Base-by-base conservation (phyloP, 352 stramenopile genomes). In the Phytophthora fragariae region DNA sequence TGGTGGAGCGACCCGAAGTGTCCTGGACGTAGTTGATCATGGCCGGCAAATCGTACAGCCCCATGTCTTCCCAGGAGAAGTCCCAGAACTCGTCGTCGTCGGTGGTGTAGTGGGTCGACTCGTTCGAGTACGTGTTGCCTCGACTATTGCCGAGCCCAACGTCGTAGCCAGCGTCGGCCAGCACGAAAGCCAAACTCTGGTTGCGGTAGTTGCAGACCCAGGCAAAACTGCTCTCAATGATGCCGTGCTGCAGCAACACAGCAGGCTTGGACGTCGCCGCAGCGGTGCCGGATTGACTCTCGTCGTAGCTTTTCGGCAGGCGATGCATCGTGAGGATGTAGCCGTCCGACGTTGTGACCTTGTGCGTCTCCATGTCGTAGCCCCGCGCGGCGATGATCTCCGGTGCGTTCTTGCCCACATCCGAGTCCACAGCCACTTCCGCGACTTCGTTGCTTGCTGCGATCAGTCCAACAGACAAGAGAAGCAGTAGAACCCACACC, bases 71-170 rank as follows among this genome's bases (percentile, higher is more conserved):
- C 80, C 78, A 90, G 2, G 65, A 75, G 47, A 88, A 88, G 21
- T 90, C 71, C 80, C 82, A 86, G 68, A 85, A 88, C 55, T 68
- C 65, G 10, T 72, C 56, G 53, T 85, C 73, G 17, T 59, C 59
- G 8, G 57, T 73, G 17, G 75, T 68, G 61, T 84, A 82, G 62
- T 83, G 62, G 44, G 84, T 27, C 53, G 83, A 77, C 52, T 76
- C 54, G 39, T 75, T 76, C 14, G 82, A 90, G 78, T 79, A 90
- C 27, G 78, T 90, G 61, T 77, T 86, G 37, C 78, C 78, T 52
- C 82, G 71, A 53, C 79, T 88, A 68, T 88, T 88, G 65, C 82
- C 82, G 3, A 90, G 78, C 82, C 80, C 88, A n/a, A 90, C 82
- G 21, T 90, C 82, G 53, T 85, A 90, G 1, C 82, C 82, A 14